Evolutionary conservation across 306 rosid species (phyloP).

Genomic region (Cucurbita argyrosperma): DNA sequence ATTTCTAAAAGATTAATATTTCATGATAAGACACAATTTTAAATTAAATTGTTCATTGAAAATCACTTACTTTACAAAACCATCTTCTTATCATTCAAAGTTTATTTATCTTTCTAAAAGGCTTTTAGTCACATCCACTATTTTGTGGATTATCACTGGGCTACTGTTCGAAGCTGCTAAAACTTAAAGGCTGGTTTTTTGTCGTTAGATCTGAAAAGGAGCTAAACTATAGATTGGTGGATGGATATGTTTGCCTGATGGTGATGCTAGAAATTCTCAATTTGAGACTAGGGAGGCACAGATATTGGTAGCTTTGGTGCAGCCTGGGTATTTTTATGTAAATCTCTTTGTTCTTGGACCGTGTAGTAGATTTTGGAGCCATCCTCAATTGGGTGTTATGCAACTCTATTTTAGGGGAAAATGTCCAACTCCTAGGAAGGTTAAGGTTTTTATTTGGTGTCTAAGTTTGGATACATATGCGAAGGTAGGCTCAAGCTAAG

Average conservation of each 20-base stretch:
- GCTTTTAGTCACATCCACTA: not conserved
- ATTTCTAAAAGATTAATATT: not conserved
- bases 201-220: not conserved
- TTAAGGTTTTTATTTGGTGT: not conserved
- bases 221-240: not conserved
- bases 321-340: not conserved
- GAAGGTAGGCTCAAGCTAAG: too few relatives aligned
- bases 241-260: not conserved
- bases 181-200: not conserved
- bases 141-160: not conserved
- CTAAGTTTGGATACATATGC: not conserved
- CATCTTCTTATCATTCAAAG: not conserved
- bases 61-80: not conserved
- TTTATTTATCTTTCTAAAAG: not conserved
- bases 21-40: not conserved
- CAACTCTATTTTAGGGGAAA: not conserved
- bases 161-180: not conserved
- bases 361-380: not conserved
- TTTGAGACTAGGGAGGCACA: not conserved
- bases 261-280: not conserved
- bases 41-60: not conserved
- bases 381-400: not conserved
- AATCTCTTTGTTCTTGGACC: not conserved
- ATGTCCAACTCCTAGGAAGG: not conserved
- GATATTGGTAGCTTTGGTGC: not conserved